Evolutionary conservation across 345 rosid species (phyloP), one percentile per base, ranked within the genome.

Genomic region (Cardiospermum halicacabum): DNA sequence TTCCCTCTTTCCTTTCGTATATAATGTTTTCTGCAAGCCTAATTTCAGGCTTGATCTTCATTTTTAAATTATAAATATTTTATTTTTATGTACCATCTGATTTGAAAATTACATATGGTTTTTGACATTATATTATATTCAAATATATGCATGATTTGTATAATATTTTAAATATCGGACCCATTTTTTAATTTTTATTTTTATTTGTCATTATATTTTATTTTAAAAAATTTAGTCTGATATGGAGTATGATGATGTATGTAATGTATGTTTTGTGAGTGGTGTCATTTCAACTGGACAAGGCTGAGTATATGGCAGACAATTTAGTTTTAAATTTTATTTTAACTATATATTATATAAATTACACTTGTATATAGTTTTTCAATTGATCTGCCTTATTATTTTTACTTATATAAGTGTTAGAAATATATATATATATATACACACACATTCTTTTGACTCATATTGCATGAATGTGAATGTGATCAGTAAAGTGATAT

Each of bases 261-360:
- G 15, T 40, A 30, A 42, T 55, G 32, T 28, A 18, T 47, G 5
- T 30, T 55, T 26, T 12, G 34, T 54, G 53, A 53, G 66, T 68
- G 77, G 50, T 62, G 65, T 73, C 72, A 73, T 53, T 62, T 68
- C 69, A 62, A 4, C 49, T 50, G 21, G 22, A 51, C 36, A 39
- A 22, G 43, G 43, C 3, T 36, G 62, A 26, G n/a, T n/a, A 51
- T 37, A 73, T 73, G 66, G 66, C 69, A 42, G 69, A 73, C 69
- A 62, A 25, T 53, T n/a, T 21, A n/a, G 50, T 27, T 22, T 25
- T 30, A 16, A 56, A 30, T 32, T 50, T 24, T 5, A 32, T 64
- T 13, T 56, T 16, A 54, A 13, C 9, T 54, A 2, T 3, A 43
- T 12, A 12, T 16, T 18, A 47, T 1, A 47, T 43, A 47, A 3